Evolutionary conservation across 2,329 filamentous ascomycete genomes (phyloP).

Genomic region (Claviceps maximensis): DNA sequence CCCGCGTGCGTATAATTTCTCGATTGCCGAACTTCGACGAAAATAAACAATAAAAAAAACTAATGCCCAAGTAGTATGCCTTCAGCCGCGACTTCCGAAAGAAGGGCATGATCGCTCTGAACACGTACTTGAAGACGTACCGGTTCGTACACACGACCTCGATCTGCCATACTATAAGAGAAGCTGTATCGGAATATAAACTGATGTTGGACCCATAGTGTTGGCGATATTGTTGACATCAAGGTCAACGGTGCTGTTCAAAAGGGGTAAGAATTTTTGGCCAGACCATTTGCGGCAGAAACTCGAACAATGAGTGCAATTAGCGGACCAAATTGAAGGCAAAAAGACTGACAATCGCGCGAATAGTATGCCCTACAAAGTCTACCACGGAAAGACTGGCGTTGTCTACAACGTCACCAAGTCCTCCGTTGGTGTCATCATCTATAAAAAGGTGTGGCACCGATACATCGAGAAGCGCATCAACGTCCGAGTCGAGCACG

Average conservation of each 20-base stretch:
- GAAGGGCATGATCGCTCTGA: slow-evolving; percentile 86
- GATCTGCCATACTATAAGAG: not conserved
- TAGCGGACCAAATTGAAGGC: not conserved
- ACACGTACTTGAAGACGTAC: slow-evolving; percentile 91
- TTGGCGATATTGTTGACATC: slow-evolving; percentile 98
- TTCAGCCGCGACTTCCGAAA: slow-evolving; percentile 92
- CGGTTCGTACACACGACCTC: slow-evolving; percentile 38
- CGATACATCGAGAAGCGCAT: slow-evolving; percentile 99
- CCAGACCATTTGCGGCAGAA: not conserved
- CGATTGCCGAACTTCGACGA: slow-evolving; percentile 16
- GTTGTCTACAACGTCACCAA: slow-evolving; percentile 99
- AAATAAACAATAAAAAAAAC: slow-evolving; percentile 7
- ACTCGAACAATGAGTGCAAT: not conserved
- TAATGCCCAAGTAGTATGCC: slow-evolving; percentile 49
- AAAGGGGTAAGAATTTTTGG: slow-evolving; percentile 64
- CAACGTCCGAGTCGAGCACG: slow-evolving; percentile 98
- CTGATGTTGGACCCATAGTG: slow-evolving; percentile 44
- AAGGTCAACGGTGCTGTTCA: slow-evolving; percentile 97
- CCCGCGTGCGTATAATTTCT: slow-evolving; percentile 49
- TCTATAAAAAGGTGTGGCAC: slow-evolving; percentile 99
- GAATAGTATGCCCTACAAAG: slow-evolving; percentile 90
- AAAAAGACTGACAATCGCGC: slow-evolving; percentile 20
- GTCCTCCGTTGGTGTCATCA: slow-evolving; percentile 92
- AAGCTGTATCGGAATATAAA: slow-evolving; percentile 4
- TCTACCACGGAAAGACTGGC: slow-evolving; percentile 99